Conservation (phyloP, 2,329 filamentous ascomycete species). For the Epichloe baconii region DNA sequence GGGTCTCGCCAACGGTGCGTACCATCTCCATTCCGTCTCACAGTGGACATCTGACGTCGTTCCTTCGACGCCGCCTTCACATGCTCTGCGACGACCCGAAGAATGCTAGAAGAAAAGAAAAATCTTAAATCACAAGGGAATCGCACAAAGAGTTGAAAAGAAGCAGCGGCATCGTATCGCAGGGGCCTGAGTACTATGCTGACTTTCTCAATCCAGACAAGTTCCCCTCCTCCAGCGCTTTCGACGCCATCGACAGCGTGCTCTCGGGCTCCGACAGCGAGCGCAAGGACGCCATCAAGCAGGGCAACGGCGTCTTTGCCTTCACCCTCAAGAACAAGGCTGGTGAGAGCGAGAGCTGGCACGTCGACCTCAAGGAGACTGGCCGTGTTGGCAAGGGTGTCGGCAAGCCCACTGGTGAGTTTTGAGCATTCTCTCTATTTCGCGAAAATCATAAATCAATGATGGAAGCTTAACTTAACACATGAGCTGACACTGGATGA, state of each 20-base stretch:
- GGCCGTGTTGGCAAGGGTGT: slow-evolving; percentile 69
- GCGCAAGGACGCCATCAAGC: slow-evolving; percentile 78
- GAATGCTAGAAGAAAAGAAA: background rate
- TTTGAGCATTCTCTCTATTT: background rate
- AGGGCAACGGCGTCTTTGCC: slow-evolving; percentile 74
- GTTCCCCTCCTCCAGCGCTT: slow-evolving; percentile 83
- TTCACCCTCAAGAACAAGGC: slow-evolving; percentile 84
- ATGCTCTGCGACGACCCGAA: background rate
- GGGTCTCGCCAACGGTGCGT: slow-evolving; percentile 58
- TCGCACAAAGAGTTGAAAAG: background rate
- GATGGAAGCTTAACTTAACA: background rate
- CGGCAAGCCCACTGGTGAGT: slow-evolving; percentile 70
- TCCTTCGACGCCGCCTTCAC: background rate
- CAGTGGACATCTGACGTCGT: background rate
- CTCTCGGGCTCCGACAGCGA: slow-evolving; percentile 58
- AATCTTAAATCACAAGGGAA: background rate
- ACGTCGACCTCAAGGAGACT: slow-evolving; percentile 88
- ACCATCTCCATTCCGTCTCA: background rate
- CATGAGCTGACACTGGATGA: background rate
- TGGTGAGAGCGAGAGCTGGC: slow-evolving; percentile 75
- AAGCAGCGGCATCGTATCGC: background rate
- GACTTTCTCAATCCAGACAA: slow-evolving; percentile 39
- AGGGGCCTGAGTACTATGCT: background rate
- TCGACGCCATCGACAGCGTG: slow-evolving; percentile 70
- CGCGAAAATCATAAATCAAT: background rate